Percentiles rank a stretch among this genome's conserved stretches.
Conservation (phyloP, 371 early-diverging fungal species). For the Rhizomucor pusillus region DNA sequence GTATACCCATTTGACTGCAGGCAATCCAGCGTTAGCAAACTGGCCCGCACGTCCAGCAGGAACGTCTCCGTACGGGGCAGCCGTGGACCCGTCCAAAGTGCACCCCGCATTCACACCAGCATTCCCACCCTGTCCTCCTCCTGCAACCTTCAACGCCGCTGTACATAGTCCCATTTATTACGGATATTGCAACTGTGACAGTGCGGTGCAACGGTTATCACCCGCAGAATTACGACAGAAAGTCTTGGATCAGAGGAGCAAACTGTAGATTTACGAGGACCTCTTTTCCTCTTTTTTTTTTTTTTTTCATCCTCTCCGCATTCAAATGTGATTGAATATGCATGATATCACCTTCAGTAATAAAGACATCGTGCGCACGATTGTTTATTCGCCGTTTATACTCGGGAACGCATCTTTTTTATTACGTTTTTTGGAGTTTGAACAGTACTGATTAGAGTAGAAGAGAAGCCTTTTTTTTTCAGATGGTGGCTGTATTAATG, state of each 20-base stretch:
- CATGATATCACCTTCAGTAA: too few relatives aligned
- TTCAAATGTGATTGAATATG: too few relatives aligned
- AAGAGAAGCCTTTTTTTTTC: too few relatives aligned
- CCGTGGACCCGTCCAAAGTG: background rate
- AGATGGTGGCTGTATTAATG: too few relatives aligned
- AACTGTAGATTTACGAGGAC: background rate
- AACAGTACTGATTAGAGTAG: too few relatives aligned
- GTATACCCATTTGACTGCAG: background rate
- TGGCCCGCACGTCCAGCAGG: slow-evolving; percentile 1
- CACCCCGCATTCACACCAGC: slow-evolving; percentile 10
- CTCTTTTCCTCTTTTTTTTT: background rate
- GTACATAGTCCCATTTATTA: slow-evolving; percentile 32
- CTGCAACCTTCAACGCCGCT: slow-evolving; percentile 21
- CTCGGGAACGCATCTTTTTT: too few relatives aligned
- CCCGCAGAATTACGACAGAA: background rate
- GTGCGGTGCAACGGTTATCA: background rate
- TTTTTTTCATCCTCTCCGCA: background rate
- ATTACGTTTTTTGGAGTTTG: too few relatives aligned
- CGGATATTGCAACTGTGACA: slow-evolving; percentile 23
- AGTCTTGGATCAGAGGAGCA: background rate
- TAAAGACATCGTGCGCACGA: too few relatives aligned
- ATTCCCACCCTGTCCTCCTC: slow-evolving; percentile 6
- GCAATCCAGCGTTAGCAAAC: slow-evolving; percentile 5
- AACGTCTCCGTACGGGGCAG: background rate
- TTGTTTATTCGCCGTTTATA: too few relatives aligned